Percentiles rank a stretch among this genome's conserved stretches.
Conservation (phyloP, 2,329 filamentous ascomycete species). For the Hymenoscyphus fraxineus region DNA sequence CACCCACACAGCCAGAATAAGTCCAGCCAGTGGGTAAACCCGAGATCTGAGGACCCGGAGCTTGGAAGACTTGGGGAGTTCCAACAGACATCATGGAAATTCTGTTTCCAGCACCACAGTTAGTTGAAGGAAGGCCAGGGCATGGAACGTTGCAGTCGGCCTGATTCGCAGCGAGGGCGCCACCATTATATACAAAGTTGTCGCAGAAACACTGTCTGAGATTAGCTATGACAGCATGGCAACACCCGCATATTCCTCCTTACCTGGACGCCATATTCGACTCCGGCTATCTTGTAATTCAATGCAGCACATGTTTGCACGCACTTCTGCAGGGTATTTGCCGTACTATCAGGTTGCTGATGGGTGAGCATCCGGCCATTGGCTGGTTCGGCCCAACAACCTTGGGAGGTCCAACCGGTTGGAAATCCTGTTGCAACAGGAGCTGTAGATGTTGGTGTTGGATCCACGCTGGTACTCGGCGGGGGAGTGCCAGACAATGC, state of each 20-base stretch:
- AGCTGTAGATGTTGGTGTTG: constrained; percentile 7
- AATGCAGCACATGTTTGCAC: constrained; percentile 35
- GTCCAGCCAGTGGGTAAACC: constrained; percentile 23
- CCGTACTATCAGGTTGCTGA: constrained; percentile 23
- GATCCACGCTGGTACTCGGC: constrained; percentile 1
- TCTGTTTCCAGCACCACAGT: constrained; percentile 34
- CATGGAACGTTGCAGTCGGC: constrained; percentile 32
- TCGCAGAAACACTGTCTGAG: constrained; percentile 31
- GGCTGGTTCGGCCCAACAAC: constrained; percentile 28
- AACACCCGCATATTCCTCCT: constrained; percentile 2
- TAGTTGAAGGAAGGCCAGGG: constrained; percentile 28
- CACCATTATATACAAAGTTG: constrained; percentile 28
- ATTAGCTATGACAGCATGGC: not conserved
- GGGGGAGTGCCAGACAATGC: constrained; percentile 13
- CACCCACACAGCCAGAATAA: constrained; percentile 36
- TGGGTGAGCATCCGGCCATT: constrained; percentile 25
- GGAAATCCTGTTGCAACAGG: constrained; percentile 24
- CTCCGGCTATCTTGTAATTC: constrained; percentile 33
- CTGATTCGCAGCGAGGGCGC: constrained; percentile 33
- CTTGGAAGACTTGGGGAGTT: constrained; percentile 16
- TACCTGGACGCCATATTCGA: constrained; percentile 32
- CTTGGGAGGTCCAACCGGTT: constrained; percentile 26
- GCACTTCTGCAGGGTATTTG: constrained; percentile 24
- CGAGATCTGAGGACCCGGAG: constrained; percentile 38
- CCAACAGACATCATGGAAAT: constrained; percentile 26